Evolutionary conservation across 2,329 filamentous ascomycete genomes (phyloP), one percentile per base, ranked within the genome.

Genomic region (Hypoxylon sp.): DNA sequence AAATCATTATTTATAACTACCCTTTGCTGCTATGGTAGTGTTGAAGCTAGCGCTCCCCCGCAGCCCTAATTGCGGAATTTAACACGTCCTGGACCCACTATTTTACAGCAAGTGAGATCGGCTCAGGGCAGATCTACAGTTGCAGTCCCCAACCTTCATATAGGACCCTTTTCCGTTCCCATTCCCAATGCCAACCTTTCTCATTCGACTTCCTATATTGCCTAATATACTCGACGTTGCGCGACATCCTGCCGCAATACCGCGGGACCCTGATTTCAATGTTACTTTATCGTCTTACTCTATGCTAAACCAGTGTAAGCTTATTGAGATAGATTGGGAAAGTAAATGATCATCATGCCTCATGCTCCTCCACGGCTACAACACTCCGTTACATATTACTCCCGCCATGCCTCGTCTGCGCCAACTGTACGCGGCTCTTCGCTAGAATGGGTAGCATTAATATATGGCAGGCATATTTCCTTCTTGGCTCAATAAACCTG

Each of bases 41-140:
- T 42, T 35, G 10, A 24, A 60, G 39, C 13, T 60, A 31, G 39
- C 48, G 17, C 24, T 63, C 69, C 66, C 39, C 73, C 64, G 63
- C 70, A 72, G 54, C 61, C 66, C 66, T 69, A 66, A 66, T 72
- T 55, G 61, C 48, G 72, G 39, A 52, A n/a, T n/a, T n/a, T n/a
- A n/a, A n/a, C n/a, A n/a, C n/a, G n/a, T n/a, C n/a, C n/a, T n/a
- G n/a, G n/a, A n/a, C 33, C 35, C 57, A 50, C 47, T 39, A 26
- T 22, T 10, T 37, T 48, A 50, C 51, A 42, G 35, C 47, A 54
- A 39, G 58, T 24, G 29, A 47, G 51, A 52, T 62, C 59, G 24
- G 48, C 42, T 63, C 47, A 33, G 42, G 53, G 59, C 39, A 59
- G 59, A 70, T 67, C 59, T 61, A 48, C 58, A 55, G 54, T 39